Evolutionary conservation across 768 basidiomycete species (phyloP), one percentile per base, ranked within the genome.

Genomic region (Boletellus sp.): DNA sequence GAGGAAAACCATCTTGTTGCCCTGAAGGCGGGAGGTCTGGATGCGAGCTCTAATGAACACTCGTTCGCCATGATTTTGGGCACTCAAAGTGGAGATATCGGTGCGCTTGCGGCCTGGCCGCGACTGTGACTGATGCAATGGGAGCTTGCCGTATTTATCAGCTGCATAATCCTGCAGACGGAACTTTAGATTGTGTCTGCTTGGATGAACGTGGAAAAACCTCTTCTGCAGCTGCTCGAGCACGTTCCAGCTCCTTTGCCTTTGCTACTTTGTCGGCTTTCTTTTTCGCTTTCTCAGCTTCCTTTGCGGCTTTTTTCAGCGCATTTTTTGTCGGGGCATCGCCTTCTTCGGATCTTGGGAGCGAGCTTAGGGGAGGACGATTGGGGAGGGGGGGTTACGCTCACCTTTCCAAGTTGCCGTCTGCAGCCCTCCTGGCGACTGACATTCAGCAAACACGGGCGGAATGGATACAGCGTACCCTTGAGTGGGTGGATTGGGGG

Each of bases 1-100:
- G 45, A 98, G 72, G 72, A 99, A 99, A 45, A 90, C 89, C 83
- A 97, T 93, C 74, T 93, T 99, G 72, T 82, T 90, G 58, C 90
- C 93, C 68, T 96, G 91, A 0, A 90, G 87, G 47, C 96, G 85
- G 23, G 88, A 86, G 15, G 88, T 94, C 66, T 95, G 92, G 38
- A 99, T 77, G 48, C 96, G 83, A 12, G 93, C 94, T 56, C 95
- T 88, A 53, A 98, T 73, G 51, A 90, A 72, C 44, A 97, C 87
- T 6, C 74, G 79, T 63, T 94, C 74, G 6, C 84, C 92, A 53
- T 85, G 81, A 57, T 81, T 74, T 28, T 72, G 70, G 33, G 79
- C 71, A 38, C 78, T 80, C 44, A 98, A 71, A 16, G 80, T 71
- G 17, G 74, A 67, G 56, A 99, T 85, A 59, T 85, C 76, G 37